Conservation (phyloP, 257 asterid genomes). For the Eucommia ulmoides region DNA sequence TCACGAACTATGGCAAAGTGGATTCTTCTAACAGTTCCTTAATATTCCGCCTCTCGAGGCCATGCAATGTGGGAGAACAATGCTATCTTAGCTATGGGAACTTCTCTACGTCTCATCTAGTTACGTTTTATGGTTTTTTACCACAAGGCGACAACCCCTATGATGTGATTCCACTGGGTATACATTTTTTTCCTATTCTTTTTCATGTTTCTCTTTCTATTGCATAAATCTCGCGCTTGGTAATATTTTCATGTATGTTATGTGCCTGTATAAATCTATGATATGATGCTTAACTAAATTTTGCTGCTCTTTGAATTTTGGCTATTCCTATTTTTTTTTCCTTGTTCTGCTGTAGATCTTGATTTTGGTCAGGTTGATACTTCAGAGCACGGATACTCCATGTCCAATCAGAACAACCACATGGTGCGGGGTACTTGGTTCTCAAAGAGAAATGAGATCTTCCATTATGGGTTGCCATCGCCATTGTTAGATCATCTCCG, state of each 20-base stretch:
- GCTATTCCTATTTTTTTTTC: conserved; percentile 2
- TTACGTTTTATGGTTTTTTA: conserved; percentile 87
- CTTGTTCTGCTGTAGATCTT: conserved; percentile 34
- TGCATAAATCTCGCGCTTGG: neutral
- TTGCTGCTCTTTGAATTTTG: too few species aligned
- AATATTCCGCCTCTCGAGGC: conserved; percentile 67
- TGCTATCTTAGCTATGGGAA: conserved; percentile 87
- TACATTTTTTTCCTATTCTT: conserved; percentile 7
- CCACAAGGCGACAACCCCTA: conserved; percentile 65
- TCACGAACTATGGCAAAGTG: conserved; percentile 65
- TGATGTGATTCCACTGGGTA: conserved; percentile 86
- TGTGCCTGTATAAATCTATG: too few species aligned
- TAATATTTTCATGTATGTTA: too few species aligned
- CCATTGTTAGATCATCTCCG: conserved; percentile 60
- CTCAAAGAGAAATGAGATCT: conserved; percentile 48
- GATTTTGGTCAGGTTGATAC: conserved; percentile 36
- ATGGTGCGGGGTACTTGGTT: conserved; percentile 93
- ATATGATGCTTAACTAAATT: too few species aligned
- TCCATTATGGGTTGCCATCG: conserved; percentile 65
- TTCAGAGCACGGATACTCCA: conserved; percentile 14
- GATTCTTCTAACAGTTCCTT: conserved; percentile 48
- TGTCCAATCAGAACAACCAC: conserved; percentile 52
- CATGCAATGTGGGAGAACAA: conserved; percentile 70
- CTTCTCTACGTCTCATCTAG: conserved; percentile 71
- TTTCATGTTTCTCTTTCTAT: neutral